Conservation (phyloP, 2,329 filamentous ascomycete genomes). For the Fusarium newnesense region DNA sequence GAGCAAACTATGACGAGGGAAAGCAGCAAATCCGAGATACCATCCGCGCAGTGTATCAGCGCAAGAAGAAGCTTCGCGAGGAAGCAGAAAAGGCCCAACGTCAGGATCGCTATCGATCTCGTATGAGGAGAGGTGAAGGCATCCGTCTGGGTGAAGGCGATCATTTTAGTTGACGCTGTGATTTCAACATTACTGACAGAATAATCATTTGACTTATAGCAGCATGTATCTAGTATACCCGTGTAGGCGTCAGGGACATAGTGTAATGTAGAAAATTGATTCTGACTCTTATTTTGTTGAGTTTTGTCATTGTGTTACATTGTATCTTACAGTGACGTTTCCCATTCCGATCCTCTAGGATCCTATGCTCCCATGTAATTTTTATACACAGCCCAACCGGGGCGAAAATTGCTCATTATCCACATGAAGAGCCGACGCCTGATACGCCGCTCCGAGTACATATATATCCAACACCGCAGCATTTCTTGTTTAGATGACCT, state of each 20-base stretch:
- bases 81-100: conserved; percentile 57
- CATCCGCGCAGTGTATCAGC: conserved; percentile 89
- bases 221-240: conserved; percentile 35
- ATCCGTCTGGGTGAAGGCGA: conserved; percentile 71
- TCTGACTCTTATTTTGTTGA: conserved; percentile 40
- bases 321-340: conserved; percentile 52
- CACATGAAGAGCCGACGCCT: conserved; percentile 35
- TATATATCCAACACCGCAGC: conserved; percentile 29
- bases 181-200: conserved; percentile 5
- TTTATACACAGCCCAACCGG: conserved; percentile 47
- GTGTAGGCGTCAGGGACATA: conserved; percentile 12
- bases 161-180: conserved; percentile 64
- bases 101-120: conserved; percentile 56
- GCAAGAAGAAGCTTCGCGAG: conserved; percentile 79
- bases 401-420: conserved; percentile 45
- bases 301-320: conserved; percentile 52
- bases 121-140: conserved; percentile 61
- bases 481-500: conserved; percentile 64
- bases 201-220: conserved; percentile 5
- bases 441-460: conserved; percentile 32
- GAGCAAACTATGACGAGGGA: conserved; percentile 88
- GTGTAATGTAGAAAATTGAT: conserved; percentile 37
- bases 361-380: conserved; percentile 42
- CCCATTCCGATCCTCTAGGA: conserved; percentile 35
- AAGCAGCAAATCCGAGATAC: conserved; percentile 80